These are phyloP conservation scores for Straminergon stramineum DNA, from an alignment of 225 moss, liverwort and hornwort genomes.

Conservation along the genomic window DNA sequence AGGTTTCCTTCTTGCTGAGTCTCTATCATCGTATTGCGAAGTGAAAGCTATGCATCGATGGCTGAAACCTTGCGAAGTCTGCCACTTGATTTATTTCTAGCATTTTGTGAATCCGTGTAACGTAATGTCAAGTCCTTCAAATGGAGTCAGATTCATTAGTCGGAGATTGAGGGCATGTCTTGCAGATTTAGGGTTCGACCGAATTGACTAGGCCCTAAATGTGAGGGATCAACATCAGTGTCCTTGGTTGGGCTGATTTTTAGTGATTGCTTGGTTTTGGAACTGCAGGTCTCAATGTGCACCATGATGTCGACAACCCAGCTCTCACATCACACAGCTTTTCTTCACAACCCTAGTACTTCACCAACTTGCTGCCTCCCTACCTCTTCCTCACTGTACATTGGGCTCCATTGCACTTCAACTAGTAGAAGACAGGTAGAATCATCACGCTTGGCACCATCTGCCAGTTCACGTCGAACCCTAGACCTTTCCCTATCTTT, in stretches of 20 bases:
- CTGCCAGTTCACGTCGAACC: background rate
- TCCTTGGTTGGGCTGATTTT: background rate
- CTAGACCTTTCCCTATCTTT: background rate
- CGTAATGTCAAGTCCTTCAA: background rate
- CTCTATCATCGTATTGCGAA: background rate
- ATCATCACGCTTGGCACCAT: background rate
- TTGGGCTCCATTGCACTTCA: background rate
- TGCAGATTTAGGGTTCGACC: background rate
- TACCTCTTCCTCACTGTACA: slow-evolving; percentile 17
- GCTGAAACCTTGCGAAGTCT: background rate
- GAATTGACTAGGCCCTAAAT: too few relatives aligned
- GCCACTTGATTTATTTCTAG: background rate
- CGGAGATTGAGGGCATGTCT: background rate
- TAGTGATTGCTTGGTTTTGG: background rate
- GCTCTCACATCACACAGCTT: slow-evolving; percentile 8
- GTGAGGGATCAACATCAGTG: background rate
- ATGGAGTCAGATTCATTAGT: background rate
- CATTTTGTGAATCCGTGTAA: background rate
- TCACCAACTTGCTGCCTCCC: background rate
- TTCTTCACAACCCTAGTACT: slow-evolving; percentile 1
- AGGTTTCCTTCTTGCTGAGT: background rate
- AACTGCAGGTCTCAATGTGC: slow-evolving; percentile 40
- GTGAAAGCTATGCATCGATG: background rate
- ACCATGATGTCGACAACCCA: slow-evolving; percentile 32
- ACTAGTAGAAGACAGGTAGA: slow-evolving; percentile 10